Percentiles rank a stretch among this genome's conserved stretches.
Evolutionary conservation across 78 protist species (phyloP).

Genomic region (Isochrysis galbana): DNA sequence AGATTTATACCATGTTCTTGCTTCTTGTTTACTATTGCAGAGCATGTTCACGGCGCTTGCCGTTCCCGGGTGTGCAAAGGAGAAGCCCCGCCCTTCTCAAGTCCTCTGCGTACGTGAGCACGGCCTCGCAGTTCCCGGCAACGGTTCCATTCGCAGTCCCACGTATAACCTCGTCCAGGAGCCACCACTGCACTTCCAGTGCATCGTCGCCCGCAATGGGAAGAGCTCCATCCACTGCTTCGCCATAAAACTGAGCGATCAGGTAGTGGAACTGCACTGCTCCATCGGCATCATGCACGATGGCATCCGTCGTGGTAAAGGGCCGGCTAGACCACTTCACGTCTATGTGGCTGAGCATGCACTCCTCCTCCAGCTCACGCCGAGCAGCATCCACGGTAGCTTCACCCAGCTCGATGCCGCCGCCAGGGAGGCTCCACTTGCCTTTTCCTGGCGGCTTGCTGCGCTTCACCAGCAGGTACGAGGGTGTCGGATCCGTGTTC

Average conservation of each 20-base stretch:
- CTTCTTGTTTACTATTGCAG: too few relatives aligned
- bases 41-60: too few relatives aligned
- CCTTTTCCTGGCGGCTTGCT: background rate
- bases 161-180: background rate
- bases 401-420: background rate
- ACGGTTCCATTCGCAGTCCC: background rate
- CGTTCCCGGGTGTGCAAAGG: too few relatives aligned
- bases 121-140: background rate
- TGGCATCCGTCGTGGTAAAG: background rate
- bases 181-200: background rate
- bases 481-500: background rate
- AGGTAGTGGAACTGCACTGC: background rate
- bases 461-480: background rate
- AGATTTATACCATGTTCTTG: too few relatives aligned
- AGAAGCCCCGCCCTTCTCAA: background rate
- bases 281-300: background rate
- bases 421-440: background rate
- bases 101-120: background rate
- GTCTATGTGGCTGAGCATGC: background rate
- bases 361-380: background rate
- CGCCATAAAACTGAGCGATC: background rate
- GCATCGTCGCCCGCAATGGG: background rate
- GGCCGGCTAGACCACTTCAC: background rate
- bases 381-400: background rate
- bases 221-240: background rate